These are phyloP conservation scores for Sedum album DNA, from an alignment of 164 flowering plant species.

Conservation along the genomic window DNA sequence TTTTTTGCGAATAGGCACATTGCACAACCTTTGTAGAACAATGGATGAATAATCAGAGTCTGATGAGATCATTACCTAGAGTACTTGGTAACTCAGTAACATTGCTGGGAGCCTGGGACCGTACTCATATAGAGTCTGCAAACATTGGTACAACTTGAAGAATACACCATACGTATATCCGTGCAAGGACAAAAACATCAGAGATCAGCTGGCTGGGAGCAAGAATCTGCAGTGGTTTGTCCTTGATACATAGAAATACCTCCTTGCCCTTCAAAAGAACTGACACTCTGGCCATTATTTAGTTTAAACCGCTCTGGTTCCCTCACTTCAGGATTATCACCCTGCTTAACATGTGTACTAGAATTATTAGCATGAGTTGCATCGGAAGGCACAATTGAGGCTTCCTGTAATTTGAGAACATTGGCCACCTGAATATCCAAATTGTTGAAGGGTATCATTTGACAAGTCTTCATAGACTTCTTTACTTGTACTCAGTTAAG, in stretches of 20 bases:
- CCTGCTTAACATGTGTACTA: neutral
- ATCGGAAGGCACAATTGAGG: neutral
- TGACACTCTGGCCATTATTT: neutral
- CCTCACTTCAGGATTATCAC: conserved; percentile 9
- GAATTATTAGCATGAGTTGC: neutral
- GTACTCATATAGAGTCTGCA: too few relatives aligned
- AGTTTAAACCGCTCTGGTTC: conserved; percentile 17
- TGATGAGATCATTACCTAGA: conserved; percentile 22
- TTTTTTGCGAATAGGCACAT: too few relatives aligned
- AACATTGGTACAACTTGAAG: conserved; percentile 20
- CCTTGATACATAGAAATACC: neutral
- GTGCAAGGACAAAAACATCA: conserved; percentile 37
- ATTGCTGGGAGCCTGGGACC: too few relatives aligned
- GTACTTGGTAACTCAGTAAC: too few relatives aligned
- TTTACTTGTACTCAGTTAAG: conserved; percentile 8
- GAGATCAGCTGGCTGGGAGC: conserved; percentile 15
- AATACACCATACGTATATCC: conserved; percentile 27
- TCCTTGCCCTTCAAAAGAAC: neutral
- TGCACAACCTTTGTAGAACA: too few relatives aligned
- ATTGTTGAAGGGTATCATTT: conserved; percentile 26
- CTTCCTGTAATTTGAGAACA: conserved; percentile 6
- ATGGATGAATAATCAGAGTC: too few relatives aligned
- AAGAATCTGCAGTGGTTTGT: conserved; percentile 21
- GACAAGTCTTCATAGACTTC: conserved; percentile 13
- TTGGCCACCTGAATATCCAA: conserved; percentile 33